phyloP scores from a whole-genome alignment of 2,329 filamentous ascomycete species.

The Microdochium trichocladiopsis region DNA sequence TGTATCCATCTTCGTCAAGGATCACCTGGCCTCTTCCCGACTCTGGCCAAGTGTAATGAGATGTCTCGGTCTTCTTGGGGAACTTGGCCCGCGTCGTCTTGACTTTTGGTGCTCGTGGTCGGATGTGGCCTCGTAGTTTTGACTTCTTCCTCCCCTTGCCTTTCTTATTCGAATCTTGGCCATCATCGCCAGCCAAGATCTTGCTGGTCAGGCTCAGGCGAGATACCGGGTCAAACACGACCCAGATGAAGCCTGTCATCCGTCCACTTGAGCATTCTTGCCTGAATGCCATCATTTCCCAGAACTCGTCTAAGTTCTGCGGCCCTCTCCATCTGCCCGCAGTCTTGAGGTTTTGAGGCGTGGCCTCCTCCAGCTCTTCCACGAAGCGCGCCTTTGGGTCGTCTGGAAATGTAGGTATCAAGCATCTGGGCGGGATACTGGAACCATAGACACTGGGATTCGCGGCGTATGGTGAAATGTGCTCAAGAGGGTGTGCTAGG shows the following conservation, averaged over 20 bases:
- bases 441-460: slow-evolving; percentile 31
- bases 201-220: neutral
- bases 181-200: neutral
- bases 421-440: slow-evolving; percentile 66
- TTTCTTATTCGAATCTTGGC: slow-evolving; percentile 5
- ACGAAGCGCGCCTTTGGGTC: slow-evolving; percentile 91
- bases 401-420: slow-evolving; percentile 88
- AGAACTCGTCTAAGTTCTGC: slow-evolving; percentile 81
- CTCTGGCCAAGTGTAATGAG: slow-evolving; percentile 60
- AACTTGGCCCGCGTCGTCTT: slow-evolving; percentile 52
- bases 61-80: slow-evolving; percentile 42
- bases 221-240: slow-evolving; percentile 62
- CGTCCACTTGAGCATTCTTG: slow-evolving; percentile 93
- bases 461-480: slow-evolving; percentile 54
- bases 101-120: slow-evolving; percentile 55
- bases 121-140: slow-evolving; percentile 50
- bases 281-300: slow-evolving; percentile 96
- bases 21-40: slow-evolving; percentile 56
- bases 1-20: slow-evolving; percentile 58
- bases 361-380: slow-evolving; percentile 75
- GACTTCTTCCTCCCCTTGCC: slow-evolving; percentile 32
- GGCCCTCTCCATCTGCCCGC: slow-evolving; percentile 76
- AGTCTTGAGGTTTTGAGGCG: slow-evolving; percentile 44
- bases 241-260: slow-evolving; percentile 90
- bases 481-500: slow-evolving; percentile 64